Base-by-base conservation (phyloP, 768 basidiomycete species). In the Mycena albidolilacea region DNA sequence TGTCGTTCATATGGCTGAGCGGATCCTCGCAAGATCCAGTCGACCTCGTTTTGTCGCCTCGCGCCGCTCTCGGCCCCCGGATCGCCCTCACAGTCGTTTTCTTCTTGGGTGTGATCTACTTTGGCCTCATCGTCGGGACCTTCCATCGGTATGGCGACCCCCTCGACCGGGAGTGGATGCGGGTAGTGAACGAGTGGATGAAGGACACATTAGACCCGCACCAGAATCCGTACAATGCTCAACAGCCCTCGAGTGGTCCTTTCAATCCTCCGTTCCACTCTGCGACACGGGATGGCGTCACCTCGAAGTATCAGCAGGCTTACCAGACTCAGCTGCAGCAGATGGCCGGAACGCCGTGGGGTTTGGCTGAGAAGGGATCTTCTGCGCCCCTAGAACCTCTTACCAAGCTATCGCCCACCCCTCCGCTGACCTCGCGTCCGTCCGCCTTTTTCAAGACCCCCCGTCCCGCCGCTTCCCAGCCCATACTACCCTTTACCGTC, bases 1-100 rank as follows among this genome's bases (percentile, higher is more conserved):
- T 92, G 76, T 84, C 88, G 1, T 92, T 87, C 73, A 85, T 93
- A 64, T 93, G 92, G 92, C 85, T 90, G 50, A 79, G 70, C n/a
- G 82, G 85, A 0, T 78, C 79, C 9, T 80, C 79, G 50, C 0
- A 84, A 91, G 15, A 92, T 0, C 44, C 89, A 5, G 41, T 91
- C 35, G 89, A 91, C 71, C 86, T 91, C 90, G 91, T 70, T 86
- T 91, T 63, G 3, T 30, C 30, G 30, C 78, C 1, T 63, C 82
- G 83, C 0, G 71, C 80, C 8, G 81, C 81, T 2, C 74, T 76
- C 0, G 82, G 81, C 7, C 86, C 86, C 5, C 86, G 89, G 48
- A 79, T 88, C 44, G 71, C 50, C 1, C 80, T 91, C 60, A 88
- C 91, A 58, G 79, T 50, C 0, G 50, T n/a, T 19, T 17, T 59